A percentile compares a stretch with the other conserved stretches of the same genome.
phyloP scores from a whole-genome alignment of 208 protist species.

The Eutreptiella sp. region DNA sequence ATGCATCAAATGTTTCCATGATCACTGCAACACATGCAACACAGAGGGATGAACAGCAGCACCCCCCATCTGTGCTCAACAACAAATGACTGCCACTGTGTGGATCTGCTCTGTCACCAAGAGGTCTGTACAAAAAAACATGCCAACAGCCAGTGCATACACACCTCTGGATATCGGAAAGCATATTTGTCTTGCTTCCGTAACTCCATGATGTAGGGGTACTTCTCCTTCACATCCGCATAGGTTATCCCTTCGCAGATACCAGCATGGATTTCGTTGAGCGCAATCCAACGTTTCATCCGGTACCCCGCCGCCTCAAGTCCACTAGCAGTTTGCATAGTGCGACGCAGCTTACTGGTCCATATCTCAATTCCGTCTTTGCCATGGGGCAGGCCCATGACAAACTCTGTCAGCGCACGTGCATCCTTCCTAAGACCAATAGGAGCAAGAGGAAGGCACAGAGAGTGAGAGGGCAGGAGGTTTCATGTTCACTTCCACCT shows the following conservation, averaged over 20 bases:
- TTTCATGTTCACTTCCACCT: no score
- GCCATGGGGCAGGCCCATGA: slow-evolving; percentile 12
- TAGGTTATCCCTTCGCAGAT: slow-evolving; percentile 75
- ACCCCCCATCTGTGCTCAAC: no score
- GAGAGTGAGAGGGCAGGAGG: no score
- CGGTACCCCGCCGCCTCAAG: slow-evolving; percentile 51
- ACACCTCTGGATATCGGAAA: slow-evolving; percentile 75
- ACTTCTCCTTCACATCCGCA: slow-evolving; percentile 55
- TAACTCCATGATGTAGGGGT: slow-evolving; percentile 67
- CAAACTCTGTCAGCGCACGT: slow-evolving; percentile 56
- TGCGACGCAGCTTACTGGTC: slow-evolving; percentile 68
- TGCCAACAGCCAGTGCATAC: no score
- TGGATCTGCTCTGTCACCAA: no score
- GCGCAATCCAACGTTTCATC: slow-evolving; percentile 65
- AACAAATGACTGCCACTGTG: no score
- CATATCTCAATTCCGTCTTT: slow-evolving; percentile 54
- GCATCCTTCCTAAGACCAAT: no score
- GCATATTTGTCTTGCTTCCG: slow-evolving; percentile 67
- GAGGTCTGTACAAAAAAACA: no score
- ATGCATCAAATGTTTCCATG: no score
- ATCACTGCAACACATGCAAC: no score
- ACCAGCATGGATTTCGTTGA: slow-evolving; percentile 79
- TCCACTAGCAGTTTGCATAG: slow-evolving; percentile 68
- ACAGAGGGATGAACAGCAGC: no score
- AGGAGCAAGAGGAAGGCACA: no score